Base-by-base conservation (phyloP, 139 green algal species). In the Medakamo hakoo region DNA sequence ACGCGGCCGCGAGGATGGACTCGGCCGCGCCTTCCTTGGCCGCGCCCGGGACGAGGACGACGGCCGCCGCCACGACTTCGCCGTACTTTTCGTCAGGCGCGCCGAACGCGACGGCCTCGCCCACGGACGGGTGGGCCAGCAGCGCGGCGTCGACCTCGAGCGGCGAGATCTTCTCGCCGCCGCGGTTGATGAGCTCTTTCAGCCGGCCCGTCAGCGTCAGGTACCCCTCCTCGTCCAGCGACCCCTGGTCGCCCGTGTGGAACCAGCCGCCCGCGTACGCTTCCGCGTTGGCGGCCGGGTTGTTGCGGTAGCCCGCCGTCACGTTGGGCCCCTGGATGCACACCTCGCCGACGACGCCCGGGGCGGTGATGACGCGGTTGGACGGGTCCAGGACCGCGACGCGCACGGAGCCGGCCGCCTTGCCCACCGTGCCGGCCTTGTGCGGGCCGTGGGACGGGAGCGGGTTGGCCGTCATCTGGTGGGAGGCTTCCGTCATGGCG, bases 141-240 rank as follows among this genome's bases (percentile, higher is more conserved):
- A 95, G 63, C 4, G 76, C 80, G 21, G 67, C 63, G 29, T 95
- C 87, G 49, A 95, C 81, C 79, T 94, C 86, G 27, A 86, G 66
- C 4, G 86, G 86, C 1, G 73, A 86, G 58, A 94, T 89, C 70
- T 92, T 94, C 72, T 94, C 86, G 18, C 87, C 87, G 3, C 86
- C 87, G 0, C 86, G 64, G 72, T 93, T 94, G 79, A 94, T 96
- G 27, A 95, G 80, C 79, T 95, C 88, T 77, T 96, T 96, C 61
- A 88, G 76, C 57, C 88, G 78, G 1, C 88, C 88, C 14, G 80
- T 88, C 25, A 95, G 75, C n/a, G 73, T 86, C 0, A 95, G 61
- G 68, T 84, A 93, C 25, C 86, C 86, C 29, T 93, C 81, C 49
- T 63, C 76, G 55, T 88, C 78, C 68, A 95, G 65, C 20, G 70